Evolutionary conservation across 495 filamentous ascomycete species (phyloP).

Genomic region (Amniculicola lignicola): DNA sequence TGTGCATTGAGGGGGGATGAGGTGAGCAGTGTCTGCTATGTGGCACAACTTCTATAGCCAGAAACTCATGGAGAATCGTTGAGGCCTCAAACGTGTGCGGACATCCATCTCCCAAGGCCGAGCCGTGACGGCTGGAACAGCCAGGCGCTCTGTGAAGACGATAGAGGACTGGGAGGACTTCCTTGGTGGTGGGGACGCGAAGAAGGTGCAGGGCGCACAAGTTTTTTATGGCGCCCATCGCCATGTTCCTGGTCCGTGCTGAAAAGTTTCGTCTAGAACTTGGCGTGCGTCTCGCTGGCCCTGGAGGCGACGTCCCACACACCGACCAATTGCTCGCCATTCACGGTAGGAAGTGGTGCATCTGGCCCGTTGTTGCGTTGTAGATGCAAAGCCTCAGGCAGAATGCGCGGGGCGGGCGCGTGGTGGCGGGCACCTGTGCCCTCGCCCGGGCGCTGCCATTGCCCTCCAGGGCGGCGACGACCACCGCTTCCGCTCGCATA

Average conservation of each 20-base stretch:
- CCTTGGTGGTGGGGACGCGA: slow-evolving; percentile 21
- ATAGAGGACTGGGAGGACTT: slow-evolving; percentile 29
- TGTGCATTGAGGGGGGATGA: neutral
- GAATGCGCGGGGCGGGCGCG: slow-evolving; percentile 2
- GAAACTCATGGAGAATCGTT: slow-evolving; percentile 23
- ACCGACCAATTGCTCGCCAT: slow-evolving; percentile 14
- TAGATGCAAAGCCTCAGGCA: slow-evolving; percentile 29
- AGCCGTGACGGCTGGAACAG: slow-evolving; percentile 22
- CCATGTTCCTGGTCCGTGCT: too few species aligned
- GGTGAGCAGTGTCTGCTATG: neutral
- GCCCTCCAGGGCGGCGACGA: neutral
- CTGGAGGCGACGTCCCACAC: slow-evolving; percentile 7
- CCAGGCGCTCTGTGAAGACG: slow-evolving; percentile 16
- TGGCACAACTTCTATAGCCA: slow-evolving; percentile 25
- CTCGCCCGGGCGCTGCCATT: slow-evolving; percentile 2
- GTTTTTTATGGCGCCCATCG: slow-evolving; percentile 18
- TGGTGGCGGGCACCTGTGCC: neutral
- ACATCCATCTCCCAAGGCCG: slow-evolving; percentile 29
- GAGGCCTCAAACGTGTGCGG: slow-evolving; percentile 34
- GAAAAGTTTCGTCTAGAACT: slow-evolving; percentile 13
- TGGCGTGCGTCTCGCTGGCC: neutral
- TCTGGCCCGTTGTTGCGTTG: too few species aligned
- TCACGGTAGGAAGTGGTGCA: slow-evolving; percentile 5
- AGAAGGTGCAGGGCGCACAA: neutral
- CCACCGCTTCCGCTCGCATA: neutral